Conservation (phyloP, 1,139 yeast genomes). For the Saccharomyces pastorianus region DNA sequence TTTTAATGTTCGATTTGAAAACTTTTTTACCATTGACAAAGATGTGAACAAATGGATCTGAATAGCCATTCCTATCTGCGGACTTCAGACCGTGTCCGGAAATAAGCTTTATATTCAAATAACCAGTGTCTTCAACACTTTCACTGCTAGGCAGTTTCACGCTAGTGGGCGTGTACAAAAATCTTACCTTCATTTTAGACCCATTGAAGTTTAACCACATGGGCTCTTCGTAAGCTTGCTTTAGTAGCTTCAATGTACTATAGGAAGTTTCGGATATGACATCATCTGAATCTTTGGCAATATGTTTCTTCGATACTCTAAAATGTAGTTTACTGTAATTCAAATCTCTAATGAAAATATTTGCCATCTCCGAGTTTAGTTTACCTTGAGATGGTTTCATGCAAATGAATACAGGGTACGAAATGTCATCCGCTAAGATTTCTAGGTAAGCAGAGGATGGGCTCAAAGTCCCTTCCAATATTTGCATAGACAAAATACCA, state of each 20-base stretch:
- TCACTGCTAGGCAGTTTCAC: constrained; percentile 49
- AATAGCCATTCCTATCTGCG: constrained; percentile 64
- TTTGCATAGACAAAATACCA: constrained; percentile 52
- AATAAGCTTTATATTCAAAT: constrained; percentile 46
- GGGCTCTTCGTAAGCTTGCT: constrained; percentile 42
- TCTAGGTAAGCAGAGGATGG: constrained; percentile 47
- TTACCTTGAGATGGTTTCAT: constrained; percentile 32
- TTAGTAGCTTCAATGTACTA: constrained; percentile 47
- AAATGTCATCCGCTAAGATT: constrained; percentile 55
- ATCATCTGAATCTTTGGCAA: constrained; percentile 42
- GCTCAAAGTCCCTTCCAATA: constrained; percentile 43
- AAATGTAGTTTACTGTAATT: constrained; percentile 50
- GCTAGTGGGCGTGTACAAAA: constrained; percentile 55
- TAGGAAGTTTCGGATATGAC: constrained; percentile 43
- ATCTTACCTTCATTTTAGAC: constrained; percentile 39
- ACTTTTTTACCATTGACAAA: constrained; percentile 47
- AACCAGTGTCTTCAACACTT: constrained; percentile 60
- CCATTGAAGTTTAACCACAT: constrained; percentile 40
- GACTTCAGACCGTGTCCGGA: constrained; percentile 47
- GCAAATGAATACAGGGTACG: constrained; percentile 51
- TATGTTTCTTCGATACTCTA: constrained; percentile 46
- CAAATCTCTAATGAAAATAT: constrained; percentile 61
- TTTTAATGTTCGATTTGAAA: constrained; percentile 51
- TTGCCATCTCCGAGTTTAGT: constrained; percentile 39
- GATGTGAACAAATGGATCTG: constrained; percentile 58